phyloP scores from a whole-genome alignment of 345 rosid species.

The Aethionema arabicum region DNA sequence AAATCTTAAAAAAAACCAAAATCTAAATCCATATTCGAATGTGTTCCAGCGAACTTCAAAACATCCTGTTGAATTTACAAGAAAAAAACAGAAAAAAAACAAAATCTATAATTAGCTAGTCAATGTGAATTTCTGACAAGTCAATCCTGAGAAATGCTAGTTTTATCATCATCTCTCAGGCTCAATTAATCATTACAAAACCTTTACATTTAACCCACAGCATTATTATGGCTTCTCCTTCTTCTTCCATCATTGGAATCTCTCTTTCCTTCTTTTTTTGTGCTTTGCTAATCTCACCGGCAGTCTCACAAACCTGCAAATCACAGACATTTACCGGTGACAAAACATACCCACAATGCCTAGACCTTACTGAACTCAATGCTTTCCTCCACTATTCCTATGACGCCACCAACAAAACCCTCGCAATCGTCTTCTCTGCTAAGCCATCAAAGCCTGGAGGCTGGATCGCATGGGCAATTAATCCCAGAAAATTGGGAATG shows the following conservation, averaged over 20 bases:
- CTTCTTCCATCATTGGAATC: constrained; percentile 21
- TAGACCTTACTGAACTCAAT: constrained; percentile 63
- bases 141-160: constrained; percentile 15
- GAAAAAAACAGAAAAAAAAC: neutral
- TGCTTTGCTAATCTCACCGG: constrained; percentile 41
- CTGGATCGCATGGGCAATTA: constrained; percentile 83
- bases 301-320: constrained; percentile 56
- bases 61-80: neutral
- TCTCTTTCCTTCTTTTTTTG: constrained; percentile 25
- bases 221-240: constrained; percentile 25
- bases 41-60: neutral
- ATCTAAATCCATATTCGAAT: too few relatives aligned
- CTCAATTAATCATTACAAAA: too few relatives aligned
- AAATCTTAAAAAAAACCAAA: too few relatives aligned
- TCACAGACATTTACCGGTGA: constrained; percentile 50
- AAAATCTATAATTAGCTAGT: constrained; percentile 11
- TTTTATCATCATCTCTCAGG: neutral
- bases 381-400: constrained; percentile 75
- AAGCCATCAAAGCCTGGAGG: constrained; percentile 48
- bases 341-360: constrained; percentile 54
- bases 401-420: constrained; percentile 56
- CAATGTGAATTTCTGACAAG: neutral
- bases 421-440: constrained; percentile 67
- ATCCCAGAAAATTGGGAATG: constrained; percentile 69
- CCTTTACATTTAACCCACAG: neutral